Conservation (phyloP, 495 filamentous ascomycete genomes). For the Cetradonia linearis region DNA sequence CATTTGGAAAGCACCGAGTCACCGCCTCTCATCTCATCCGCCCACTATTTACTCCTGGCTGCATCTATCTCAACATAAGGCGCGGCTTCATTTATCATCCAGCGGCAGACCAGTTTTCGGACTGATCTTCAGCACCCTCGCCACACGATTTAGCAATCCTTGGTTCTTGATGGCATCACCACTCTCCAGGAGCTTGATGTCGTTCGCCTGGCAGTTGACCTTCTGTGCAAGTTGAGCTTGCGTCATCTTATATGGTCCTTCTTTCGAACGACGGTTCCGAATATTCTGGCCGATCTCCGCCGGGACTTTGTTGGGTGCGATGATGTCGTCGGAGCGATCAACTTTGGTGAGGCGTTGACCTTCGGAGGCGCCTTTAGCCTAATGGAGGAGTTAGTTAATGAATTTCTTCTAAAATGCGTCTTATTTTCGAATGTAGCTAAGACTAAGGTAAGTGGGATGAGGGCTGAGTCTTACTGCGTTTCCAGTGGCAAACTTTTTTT, state of each 20-base stretch:
- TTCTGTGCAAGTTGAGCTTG: constrained; percentile 94
- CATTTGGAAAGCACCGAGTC: background rate
- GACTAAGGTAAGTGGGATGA: background rate
- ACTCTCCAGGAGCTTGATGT: constrained; percentile 27
- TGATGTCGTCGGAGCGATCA: constrained; percentile 93
- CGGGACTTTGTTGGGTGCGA: constrained; percentile 88
- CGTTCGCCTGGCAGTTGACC: constrained; percentile 49
- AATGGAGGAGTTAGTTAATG: background rate
- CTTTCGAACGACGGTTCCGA: constrained; percentile 55
- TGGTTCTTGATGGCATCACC: constrained; percentile 26
- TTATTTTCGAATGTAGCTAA: no score
- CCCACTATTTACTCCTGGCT: background rate
- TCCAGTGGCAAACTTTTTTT: constrained; percentile 72
- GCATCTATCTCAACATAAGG: background rate
- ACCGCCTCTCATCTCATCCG: background rate
- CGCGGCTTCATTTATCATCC: constrained; percentile 20
- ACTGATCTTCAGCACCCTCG: constrained; percentile 26
- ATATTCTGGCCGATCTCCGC: constrained; percentile 72
- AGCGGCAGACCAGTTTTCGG: constrained; percentile 25
- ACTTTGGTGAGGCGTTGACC: constrained; percentile 97
- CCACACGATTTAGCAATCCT: constrained; percentile 24
- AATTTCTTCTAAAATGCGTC: background rate
- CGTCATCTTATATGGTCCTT: constrained; percentile 71
- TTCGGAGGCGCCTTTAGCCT: constrained; percentile 56
- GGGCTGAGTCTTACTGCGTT: constrained; percentile 57